phyloP scores from a whole-genome alignment of 805 yeast species.

The Ogataea degrootiae region DNA sequence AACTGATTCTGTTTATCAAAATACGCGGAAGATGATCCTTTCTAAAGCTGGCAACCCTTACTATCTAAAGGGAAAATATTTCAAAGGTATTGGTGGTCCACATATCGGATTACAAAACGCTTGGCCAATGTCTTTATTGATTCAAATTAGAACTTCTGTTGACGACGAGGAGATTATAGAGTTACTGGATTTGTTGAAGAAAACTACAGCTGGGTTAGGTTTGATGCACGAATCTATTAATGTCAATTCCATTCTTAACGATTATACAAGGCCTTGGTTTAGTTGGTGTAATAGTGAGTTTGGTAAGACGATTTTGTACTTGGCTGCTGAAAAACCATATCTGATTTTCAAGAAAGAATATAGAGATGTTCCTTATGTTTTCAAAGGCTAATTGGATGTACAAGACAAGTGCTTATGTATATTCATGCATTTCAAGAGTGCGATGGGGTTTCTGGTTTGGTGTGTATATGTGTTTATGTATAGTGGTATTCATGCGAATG shows the following conservation, averaged over 20 bases:
- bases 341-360: conserved; percentile 51
- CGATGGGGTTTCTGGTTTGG: too few relatives aligned
- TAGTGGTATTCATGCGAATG: too few relatives aligned
- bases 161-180: conserved; percentile 63
- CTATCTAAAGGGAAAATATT: conserved; percentile 54
- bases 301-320: conserved; percentile 76
- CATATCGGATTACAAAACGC: conserved; percentile 78
- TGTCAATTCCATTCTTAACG: conserved; percentile 48
- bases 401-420: too few relatives aligned
- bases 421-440: too few relatives aligned
- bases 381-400: background rate
- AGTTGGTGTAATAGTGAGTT: conserved; percentile 93
- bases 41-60: conserved; percentile 74
- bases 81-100: conserved; percentile 87
- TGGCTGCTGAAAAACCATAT: conserved; percentile 70
- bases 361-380: conserved; percentile 7
- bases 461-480: too few relatives aligned
- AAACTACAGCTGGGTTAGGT: conserved; percentile 69
- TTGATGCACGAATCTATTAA: conserved; percentile 79
- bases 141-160: conserved; percentile 68
- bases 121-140: conserved; percentile 87
- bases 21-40: conserved; percentile 73
- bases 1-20: conserved; percentile 60
- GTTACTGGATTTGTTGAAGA: conserved; percentile 46
- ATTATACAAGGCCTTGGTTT: conserved; percentile 85